A percentile compares a stretch with the other conserved stretches of the same genome.
phyloP scores from a whole-genome alignment of 441 rosid genomes.

The Gossypium trilobum region DNA sequence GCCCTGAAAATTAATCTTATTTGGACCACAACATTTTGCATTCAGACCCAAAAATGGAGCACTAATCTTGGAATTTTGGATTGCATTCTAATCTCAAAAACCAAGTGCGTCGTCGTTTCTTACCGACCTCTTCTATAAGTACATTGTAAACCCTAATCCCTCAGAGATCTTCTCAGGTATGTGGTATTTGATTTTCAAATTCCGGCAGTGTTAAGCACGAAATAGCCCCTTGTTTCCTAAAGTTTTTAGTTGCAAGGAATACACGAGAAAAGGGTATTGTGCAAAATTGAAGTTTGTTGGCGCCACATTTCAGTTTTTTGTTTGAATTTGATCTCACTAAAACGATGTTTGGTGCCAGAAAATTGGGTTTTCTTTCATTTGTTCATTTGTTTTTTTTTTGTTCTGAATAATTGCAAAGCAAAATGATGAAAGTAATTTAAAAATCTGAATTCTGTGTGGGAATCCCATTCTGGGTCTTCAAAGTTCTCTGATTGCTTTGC shows the following conservation, averaged over 20 bases:
- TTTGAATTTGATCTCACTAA: constrained; percentile 2
- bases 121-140: neutral
- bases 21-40: neutral
- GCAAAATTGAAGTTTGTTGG: constrained; percentile 27
- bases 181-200: neutral
- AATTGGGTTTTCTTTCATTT: neutral
- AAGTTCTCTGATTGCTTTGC: constrained; percentile 45
- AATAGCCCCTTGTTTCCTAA: constrained; percentile 40
- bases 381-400: neutral
- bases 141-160: neutral
- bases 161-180: neutral
- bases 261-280: constrained; percentile 33
- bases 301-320: neutral
- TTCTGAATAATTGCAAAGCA: neutral
- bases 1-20: neutral
- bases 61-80: neutral
- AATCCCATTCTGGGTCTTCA: constrained; percentile 27
- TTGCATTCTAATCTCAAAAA: neutral
- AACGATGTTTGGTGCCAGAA: neutral
- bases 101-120: neutral
- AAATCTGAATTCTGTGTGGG: constrained; percentile 23
- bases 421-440: neutral
- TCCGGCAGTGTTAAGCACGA: constrained; percentile 23
- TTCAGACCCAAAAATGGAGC: neutral
- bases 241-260: constrained; percentile 33